Evolutionary conservation across 2,329 filamentous ascomycete species (phyloP), one percentile per base, ranked within the genome.

Genomic region (Simplicillium sp.): DNA sequence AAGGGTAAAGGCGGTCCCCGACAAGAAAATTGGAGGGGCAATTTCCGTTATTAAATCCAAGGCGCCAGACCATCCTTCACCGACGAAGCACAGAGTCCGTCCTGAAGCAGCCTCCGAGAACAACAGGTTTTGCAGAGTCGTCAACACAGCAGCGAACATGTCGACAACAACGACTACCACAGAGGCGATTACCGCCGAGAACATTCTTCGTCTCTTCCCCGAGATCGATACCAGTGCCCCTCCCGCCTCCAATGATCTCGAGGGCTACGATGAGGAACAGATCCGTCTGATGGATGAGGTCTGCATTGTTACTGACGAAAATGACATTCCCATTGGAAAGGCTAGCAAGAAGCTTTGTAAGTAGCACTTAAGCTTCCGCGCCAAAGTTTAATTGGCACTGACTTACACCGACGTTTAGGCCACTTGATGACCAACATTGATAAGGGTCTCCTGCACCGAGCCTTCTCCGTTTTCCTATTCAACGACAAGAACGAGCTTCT

Each of bases 401-500:
- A 13, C 31, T 15, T 33, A n/a, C 31, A 33, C 33, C 7, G 4
- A 38, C 52, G 20, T 25, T 25, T 25, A 95, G 88, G 88, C 75
- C 92, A 98, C 63, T 72, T 98, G 51, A 98, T 98, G 92, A 86
- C 86, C 65, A 98, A 98, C 70, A 98, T 98, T 59, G 79, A 97
- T 62, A 86, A 88, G 62, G 92, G 92, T 29, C 81, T 98, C 45
- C 79, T 98, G 43, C 92, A 98, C 71, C 87, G 92, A 45, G 92
- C 92, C 48, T 98, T 98, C 66, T 97, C 90, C 44, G 87, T 94
- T 52, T 98, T 98, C 70, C 81, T 98, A 51, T 98, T 98, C 72
- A 87, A 97, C 67, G 83, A 86, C 46, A 76, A 92, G 60, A 94
- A 96, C 64, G 84, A 88, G 54, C 73, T 97, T 45, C 83, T 98